Evolutionary conservation across 352 stramenopile genomes (phyloP), one percentile per base, ranked within the genome.

Genomic region (Globisporangium abappressorium): DNA sequence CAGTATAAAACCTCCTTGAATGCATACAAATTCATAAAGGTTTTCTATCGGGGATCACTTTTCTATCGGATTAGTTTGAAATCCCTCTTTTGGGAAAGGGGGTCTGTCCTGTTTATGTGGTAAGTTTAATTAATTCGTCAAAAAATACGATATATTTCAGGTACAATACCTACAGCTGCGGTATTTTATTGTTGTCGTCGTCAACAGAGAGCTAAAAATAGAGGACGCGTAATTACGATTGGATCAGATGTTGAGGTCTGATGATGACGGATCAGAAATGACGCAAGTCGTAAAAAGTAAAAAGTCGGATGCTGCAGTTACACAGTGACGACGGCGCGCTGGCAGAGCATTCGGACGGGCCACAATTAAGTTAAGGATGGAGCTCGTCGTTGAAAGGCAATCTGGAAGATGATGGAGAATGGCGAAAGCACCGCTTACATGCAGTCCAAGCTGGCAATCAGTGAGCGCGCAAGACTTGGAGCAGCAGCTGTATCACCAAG

Each of bases 221-320:
- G 53, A 58, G 5, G 26, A 46, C 7, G 22, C 55, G 55, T 61
- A 61, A 61, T 61, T 61, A 61, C 30, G 28, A 46, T 2, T 8
- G 9, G 28, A 59, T 59, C 26, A 58, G 55, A 43, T 46, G 9
- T 11, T 46, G 26, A 6, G n/a, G 28, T 49, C 41, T 49, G 41
- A 49, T 20, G 41, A 22, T n/a, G 41, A 49, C 41, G 15, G 41
- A 49, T 49, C 41, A 49, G 5, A 49, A n/a, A 49, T 22, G 41
- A 22, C 41, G 1, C 14, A 46, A 43, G 3, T 12, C 2, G 36
- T 14, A 43, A 47, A 38, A 38, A 5, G 9, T 38, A 11, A 12
- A 38, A n/a, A 20, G 41, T 49, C 41, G 36, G 12, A 43, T 22
- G 12, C 38, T 46, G 38, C 41, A 49, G 41, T 49, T n/a, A 5